Evolutionary conservation across 2,329 filamentous ascomycete species (phyloP).

Genomic region (Aspergillus neoniger): DNA sequence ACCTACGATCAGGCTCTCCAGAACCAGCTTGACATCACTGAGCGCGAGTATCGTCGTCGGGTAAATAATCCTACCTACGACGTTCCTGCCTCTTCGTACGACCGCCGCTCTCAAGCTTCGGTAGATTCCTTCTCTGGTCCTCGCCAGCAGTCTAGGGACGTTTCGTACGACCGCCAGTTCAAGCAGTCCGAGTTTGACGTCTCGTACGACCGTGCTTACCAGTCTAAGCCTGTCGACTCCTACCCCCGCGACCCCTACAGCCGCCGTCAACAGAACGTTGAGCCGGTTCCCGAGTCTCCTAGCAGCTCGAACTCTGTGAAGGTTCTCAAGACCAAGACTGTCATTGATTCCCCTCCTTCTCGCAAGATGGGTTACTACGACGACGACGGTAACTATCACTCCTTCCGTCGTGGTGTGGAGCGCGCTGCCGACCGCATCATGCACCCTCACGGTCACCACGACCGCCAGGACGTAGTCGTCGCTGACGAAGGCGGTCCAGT

Average conservation of each 20-base stretch:
- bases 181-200: conserved; percentile 23
- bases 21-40: conserved; percentile 55
- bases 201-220: conserved; percentile 34
- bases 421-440: conserved; percentile 66
- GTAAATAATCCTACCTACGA: conserved; percentile 56
- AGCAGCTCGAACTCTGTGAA: conserved; percentile 47
- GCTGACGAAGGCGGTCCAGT: conserved; percentile 48
- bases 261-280: conserved; percentile 32
- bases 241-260: conserved; percentile 41
- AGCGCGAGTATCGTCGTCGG: conserved; percentile 67
- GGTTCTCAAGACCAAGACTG: conserved; percentile 51
- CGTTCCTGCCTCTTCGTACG: conserved; percentile 36
- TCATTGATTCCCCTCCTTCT: conserved; percentile 55
- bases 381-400: conserved; percentile 75
- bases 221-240: conserved; percentile 44
- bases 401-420: conserved; percentile 70
- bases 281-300: conserved; percentile 38
- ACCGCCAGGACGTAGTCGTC: conserved; percentile 46
- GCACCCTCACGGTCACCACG: conserved; percentile 52
- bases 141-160: conserved; percentile 28
- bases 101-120: conserved; percentile 18
- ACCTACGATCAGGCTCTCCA: conserved; percentile 47
- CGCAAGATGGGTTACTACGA: conserved; percentile 79
- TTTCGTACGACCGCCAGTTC: conserved; percentile 22
- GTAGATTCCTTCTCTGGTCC: conserved; percentile 22